Base-by-base conservation (phyloP, 345 rosid species). In the Passiflora organensis region DNA sequence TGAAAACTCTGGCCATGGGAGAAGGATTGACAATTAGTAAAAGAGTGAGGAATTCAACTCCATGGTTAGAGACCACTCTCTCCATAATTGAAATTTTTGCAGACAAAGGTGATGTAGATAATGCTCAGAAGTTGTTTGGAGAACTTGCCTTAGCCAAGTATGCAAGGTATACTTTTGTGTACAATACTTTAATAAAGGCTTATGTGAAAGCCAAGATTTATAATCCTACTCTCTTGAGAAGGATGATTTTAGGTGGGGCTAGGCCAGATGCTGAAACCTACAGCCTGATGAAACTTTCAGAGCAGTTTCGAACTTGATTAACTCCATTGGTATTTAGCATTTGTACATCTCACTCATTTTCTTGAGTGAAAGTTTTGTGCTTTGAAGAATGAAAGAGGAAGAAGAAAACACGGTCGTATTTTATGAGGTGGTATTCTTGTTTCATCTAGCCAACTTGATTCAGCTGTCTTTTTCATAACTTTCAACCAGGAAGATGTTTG, bases 211-310 rank as follows among this genome's bases (percentile, higher is more conserved):
- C 80, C 16, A 84, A 76, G 65, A 69, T 66, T 37, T 78, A 77
- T 72, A 79, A 82, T 59, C 82, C 94, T 32, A 72, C 82, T 73
- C 78, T 91, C 23, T 76, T 93, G 71, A 81, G 78, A 60, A 89
- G 99, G 76, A 89, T 89, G 96, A 86, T 93, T 62, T 70, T 89
- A 8, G 96, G 87, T 60, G 91, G 99, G 21, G 78, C 94, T 8
- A 79, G 85, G 68, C 99, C 99, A 50, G 96, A 93, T 73, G 82
- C 95, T 53, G 99, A 93, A 67, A 81, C 91, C 1, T 93, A 84
- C 41, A 82, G 95, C 79, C 70, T 93, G 62, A 66, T 93, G 63
- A 89, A 89, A 74, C 87, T 86, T 17, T 58, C 67, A 15, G 96
- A 89, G 59, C 91, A 77, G 50, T 77, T 62, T 61, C 71, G 65